Evolutionary conservation across 768 basidiomycete species (phyloP).

Genomic region (Auricularia sp.): DNA sequence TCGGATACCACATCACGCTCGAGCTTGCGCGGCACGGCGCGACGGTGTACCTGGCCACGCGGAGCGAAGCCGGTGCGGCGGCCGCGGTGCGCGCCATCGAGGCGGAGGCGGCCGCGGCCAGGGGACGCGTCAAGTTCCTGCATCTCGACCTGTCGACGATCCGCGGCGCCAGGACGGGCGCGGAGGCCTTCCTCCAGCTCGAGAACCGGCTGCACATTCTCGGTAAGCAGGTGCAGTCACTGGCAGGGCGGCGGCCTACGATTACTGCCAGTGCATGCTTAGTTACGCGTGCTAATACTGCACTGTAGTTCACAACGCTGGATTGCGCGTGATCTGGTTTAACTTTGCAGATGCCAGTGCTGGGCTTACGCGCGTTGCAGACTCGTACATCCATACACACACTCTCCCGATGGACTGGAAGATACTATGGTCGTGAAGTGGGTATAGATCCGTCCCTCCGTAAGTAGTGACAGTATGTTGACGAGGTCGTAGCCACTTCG

Average conservation of each 20-base stretch:
- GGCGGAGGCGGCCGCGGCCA: neutral
- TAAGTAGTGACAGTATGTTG: neutral
- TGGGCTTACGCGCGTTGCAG: conserved; percentile 18
- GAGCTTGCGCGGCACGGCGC: conserved; percentile 45
- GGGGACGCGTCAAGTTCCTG: neutral
- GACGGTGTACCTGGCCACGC: conserved; percentile 19
- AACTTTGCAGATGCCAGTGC: conserved; percentile 16
- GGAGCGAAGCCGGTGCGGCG: neutral
- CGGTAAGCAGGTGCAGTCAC: neutral
- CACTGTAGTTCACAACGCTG: conserved; percentile 6
- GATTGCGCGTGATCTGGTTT: neutral
- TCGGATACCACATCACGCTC: conserved; percentile 43
- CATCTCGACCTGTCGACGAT: neutral
- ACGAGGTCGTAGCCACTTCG: neutral
- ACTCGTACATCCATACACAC: neutral
- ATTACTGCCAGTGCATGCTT: neutral
- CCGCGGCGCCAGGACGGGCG: neutral
- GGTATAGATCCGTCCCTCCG: neutral
- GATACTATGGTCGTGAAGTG: conserved; percentile 4
- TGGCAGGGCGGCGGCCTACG: too few species aligned
- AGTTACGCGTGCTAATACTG: conserved; percentile 17
- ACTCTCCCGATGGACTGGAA: conserved; percentile 10
- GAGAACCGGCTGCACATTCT: neutral
- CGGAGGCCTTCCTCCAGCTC: neutral
- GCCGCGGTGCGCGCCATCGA: neutral